Conservation (phyloP, 345 rosid genomes). For the Xanthoceras sorbifolium region DNA sequence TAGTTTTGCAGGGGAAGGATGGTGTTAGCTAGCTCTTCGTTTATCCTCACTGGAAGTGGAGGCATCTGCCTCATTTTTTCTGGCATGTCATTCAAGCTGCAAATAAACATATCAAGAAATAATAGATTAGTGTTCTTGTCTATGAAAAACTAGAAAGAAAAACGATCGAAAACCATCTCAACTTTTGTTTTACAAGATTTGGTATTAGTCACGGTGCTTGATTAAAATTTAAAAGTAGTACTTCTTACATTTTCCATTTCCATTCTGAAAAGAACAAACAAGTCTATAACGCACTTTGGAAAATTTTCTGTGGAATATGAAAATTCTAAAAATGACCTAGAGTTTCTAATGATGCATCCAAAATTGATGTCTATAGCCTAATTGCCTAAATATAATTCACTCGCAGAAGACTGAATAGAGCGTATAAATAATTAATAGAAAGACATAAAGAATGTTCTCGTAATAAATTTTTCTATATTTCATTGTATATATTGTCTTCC, state of each 20-base stretch:
- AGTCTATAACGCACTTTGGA: background rate
- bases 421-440: background rate
- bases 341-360: background rate
- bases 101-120: slow-evolving; percentile 8
- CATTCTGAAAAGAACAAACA: background rate
- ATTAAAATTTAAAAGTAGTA: background rate
- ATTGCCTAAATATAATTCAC: background rate
- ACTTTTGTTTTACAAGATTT: background rate
- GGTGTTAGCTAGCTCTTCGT: slow-evolving; percentile 49
- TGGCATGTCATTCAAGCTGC: slow-evolving; percentile 58
- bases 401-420: background rate
- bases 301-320: background rate
- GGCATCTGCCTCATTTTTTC: slow-evolving; percentile 84
- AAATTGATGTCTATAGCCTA: background rate
- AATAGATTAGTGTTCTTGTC: background rate
- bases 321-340: background rate
- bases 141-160: background rate
- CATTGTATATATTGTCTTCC: background rate
- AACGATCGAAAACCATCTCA: background rate
- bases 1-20: slow-evolving; percentile 39
- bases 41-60: slow-evolving; percentile 52
- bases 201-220: background rate
- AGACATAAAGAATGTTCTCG: background rate
- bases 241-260: background rate
- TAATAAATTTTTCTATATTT: too few species aligned